A percentile compares a stretch with the other conserved stretches of the same genome.
Evolutionary conservation across 192 early-diverging fungal species (phyloP).

Genomic region (Coemansia sp.): DNA sequence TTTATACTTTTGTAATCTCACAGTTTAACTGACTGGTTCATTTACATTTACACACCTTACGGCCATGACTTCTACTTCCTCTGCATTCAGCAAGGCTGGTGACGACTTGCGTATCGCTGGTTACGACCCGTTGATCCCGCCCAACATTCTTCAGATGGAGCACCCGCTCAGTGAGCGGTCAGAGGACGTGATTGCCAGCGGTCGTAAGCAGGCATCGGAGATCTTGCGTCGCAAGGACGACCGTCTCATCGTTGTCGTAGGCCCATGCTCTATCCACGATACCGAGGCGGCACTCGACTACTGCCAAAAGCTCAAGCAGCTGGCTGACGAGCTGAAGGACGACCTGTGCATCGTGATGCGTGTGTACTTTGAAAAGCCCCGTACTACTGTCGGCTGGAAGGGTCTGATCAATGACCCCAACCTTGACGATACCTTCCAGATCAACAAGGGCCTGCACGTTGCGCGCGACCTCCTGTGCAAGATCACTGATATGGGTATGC

Average conservation of each 20-base stretch:
- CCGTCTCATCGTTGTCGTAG: constrained; percentile 87
- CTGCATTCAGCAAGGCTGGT: constrained; percentile 55
- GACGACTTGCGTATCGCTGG: constrained; percentile 89
- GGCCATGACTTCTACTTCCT: constrained; percentile 52
- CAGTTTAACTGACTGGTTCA: neutral
- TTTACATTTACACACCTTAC: neutral
- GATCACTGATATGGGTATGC: constrained; percentile 83
- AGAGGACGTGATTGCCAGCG: constrained; percentile 56
- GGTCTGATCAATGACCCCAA: constrained; percentile 85
- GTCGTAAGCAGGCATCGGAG: constrained; percentile 67
- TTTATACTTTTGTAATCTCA: neutral
- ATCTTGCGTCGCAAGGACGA: constrained; percentile 85
- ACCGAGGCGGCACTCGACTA: constrained; percentile 85
- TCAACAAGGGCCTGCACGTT: constrained; percentile 94
- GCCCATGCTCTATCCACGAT: constrained; percentile 98
- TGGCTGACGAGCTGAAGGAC: constrained; percentile 68
- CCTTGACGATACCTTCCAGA: constrained; percentile 82
- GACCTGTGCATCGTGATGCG: constrained; percentile 94
- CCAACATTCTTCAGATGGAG: constrained; percentile 89
- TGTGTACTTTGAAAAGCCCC: constrained; percentile 98
- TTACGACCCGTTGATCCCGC: constrained; percentile 91
- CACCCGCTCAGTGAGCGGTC: constrained; percentile 63
- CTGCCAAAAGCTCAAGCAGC: constrained; percentile 63
- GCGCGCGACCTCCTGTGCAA: constrained; percentile 80
- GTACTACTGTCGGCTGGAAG: constrained; percentile 94